phyloP scores from a whole-genome alignment of 345 rosid species.

The Raphanus sativus region DNA sequence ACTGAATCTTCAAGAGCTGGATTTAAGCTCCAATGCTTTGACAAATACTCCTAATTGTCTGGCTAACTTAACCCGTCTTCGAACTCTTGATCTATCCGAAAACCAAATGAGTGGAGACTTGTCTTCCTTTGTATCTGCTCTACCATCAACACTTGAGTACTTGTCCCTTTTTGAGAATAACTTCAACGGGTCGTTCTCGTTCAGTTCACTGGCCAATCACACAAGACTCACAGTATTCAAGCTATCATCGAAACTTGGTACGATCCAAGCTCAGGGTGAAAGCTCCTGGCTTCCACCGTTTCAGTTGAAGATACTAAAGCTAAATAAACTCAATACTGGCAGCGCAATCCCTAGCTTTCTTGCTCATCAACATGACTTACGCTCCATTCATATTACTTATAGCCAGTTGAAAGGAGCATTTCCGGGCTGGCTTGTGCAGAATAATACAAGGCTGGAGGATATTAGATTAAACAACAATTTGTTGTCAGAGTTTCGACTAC shows the following conservation, averaged over 20 bases:
- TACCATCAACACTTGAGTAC: slow-evolving; percentile 13
- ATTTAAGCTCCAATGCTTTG: slow-evolving; percentile 13
- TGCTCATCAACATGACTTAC: slow-evolving; percentile 9
- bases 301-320: slow-evolving; percentile 8
- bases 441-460: slow-evolving; percentile 11
- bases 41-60: slow-evolving; percentile 10
- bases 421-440: slow-evolving; percentile 25
- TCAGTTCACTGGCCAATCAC: slow-evolving; percentile 18
- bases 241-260: background rate
- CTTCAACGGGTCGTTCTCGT: slow-evolving; percentile 14
- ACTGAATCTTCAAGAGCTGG: background rate
- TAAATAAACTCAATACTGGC: background rate
- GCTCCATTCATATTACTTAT: slow-evolving; percentile 1
- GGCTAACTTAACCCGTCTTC: slow-evolving; percentile 4
- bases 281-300: slow-evolving; percentile 23
- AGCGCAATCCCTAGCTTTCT: background rate
- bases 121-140: slow-evolving; percentile 6
- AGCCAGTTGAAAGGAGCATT: slow-evolving; percentile 13
- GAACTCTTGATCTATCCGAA: slow-evolving; percentile 7
- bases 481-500: slow-evolving; percentile 17
- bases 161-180: background rate
- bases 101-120: slow-evolving; percentile 1
- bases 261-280: background rate
- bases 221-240: slow-evolving; percentile 19
- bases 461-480: background rate